Evolutionary conservation across 176 grass and related monocot species (phyloP).

Genomic region (Urochloa ruziziensis): DNA sequence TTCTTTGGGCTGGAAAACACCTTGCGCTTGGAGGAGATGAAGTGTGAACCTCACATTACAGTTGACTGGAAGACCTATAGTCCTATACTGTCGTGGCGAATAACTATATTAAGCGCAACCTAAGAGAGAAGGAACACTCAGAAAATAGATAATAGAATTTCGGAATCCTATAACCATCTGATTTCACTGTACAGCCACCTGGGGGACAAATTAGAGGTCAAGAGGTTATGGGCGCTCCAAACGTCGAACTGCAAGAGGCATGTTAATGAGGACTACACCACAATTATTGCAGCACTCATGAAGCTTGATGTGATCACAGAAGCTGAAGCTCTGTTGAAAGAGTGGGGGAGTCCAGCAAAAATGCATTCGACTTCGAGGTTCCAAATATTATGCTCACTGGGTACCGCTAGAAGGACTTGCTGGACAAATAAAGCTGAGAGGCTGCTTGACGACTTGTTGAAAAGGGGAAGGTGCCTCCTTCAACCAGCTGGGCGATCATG

Average conservation of each 20-base stretch:
- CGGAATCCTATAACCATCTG: conserved; percentile 53
- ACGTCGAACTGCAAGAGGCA: conserved; percentile 67
- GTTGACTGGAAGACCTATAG: conserved; percentile 90
- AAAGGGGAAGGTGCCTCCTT: conserved; percentile 61
- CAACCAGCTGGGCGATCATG: conserved; percentile 69
- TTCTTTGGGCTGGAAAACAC: conserved; percentile 68
- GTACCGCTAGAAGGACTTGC: conserved; percentile 55
- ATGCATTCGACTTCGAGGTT: conserved; percentile 56
- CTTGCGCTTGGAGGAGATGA: conserved; percentile 86
- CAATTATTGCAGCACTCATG: conserved; percentile 59
- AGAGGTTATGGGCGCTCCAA: conserved; percentile 74
- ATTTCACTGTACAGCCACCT: conserved; percentile 68
- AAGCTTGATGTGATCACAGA: conserved; percentile 63
- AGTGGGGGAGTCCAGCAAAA: conserved; percentile 72
- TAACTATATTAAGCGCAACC: conserved; percentile 67
- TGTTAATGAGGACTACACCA: conserved; percentile 64
- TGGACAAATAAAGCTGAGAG: conserved; percentile 69
- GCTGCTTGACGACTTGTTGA: conserved; percentile 49
- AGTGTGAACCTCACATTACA: conserved; percentile 76
- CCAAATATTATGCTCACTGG: conserved; percentile 64
- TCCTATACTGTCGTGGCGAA: conserved; percentile 65
- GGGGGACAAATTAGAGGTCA: conserved; percentile 53
- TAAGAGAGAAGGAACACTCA: conserved; percentile 49
- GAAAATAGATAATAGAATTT: conserved; percentile 51
- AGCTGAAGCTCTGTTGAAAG: conserved; percentile 76